A percentile compares a stretch with the other conserved stretches of the same genome.
phyloP scores from a whole-genome alignment of 1,139 yeast genomes.

The Candida albicans region DNA sequence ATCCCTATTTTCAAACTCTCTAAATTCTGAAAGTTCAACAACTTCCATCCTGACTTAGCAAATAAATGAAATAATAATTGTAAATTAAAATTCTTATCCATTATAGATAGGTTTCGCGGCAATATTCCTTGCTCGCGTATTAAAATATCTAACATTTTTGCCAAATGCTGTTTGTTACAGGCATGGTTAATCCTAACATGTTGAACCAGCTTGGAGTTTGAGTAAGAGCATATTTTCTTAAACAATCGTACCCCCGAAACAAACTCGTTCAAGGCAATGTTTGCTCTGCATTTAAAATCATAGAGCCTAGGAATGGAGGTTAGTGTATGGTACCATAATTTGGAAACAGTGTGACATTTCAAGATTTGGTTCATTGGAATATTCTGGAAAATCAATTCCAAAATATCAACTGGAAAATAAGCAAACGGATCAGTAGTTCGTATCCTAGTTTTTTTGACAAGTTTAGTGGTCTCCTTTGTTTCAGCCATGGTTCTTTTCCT shows the following conservation, averaged over 20 bases:
- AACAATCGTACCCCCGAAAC: constrained; percentile 28
- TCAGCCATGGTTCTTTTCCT: constrained; percentile 12
- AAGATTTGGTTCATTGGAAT: constrained; percentile 23
- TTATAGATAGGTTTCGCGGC: constrained; percentile 23
- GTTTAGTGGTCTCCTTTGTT: constrained; percentile 11
- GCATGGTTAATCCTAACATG: constrained; percentile 28
- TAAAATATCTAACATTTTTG: constrained; percentile 26
- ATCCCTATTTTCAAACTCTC: constrained; percentile 27
- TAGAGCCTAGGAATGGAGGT: constrained; percentile 30
- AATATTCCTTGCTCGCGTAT: constrained; percentile 19
- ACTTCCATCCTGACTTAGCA: constrained; percentile 29
- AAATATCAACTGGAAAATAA: constrained; percentile 31
- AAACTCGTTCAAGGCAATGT: constrained; percentile 31
- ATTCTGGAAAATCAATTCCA: constrained; percentile 26
- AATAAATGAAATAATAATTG: constrained; percentile 26
- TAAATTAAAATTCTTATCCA: constrained; percentile 26
- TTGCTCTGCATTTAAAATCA: constrained; percentile 25
- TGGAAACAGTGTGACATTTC: constrained; percentile 32
- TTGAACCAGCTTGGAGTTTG: constrained; percentile 21
- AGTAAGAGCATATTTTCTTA: constrained; percentile 20
- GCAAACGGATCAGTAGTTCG: constrained; percentile 29
- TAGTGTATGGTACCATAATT: constrained; percentile 32
- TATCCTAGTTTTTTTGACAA: constrained; percentile 6
- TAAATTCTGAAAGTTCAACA: constrained; percentile 22
- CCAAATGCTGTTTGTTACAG: constrained; percentile 22